Percentiles rank a stretch among this genome's conserved stretches.
Evolutionary conservation across 352 stramenopile genomes (phyloP).

Genomic region (Pythium dissimile): DNA sequence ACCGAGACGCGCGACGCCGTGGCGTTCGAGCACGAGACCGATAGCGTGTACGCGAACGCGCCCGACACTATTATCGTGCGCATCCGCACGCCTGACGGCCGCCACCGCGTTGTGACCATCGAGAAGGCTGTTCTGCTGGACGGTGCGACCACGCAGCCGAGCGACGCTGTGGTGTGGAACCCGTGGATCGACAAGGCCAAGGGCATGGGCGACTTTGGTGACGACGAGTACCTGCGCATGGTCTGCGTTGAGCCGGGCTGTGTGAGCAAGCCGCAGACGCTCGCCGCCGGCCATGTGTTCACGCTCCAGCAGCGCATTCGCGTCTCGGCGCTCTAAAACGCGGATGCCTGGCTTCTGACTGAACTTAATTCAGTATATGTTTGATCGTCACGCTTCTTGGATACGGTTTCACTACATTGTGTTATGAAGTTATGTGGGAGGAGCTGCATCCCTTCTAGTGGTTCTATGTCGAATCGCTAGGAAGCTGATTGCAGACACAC

Average conservation of each 20-base stretch:
- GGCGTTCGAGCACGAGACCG: slow-evolving; percentile 76
- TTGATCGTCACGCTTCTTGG: too few relatives aligned
- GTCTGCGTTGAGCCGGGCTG: slow-evolving; percentile 94
- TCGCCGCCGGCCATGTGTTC: slow-evolving; percentile 49
- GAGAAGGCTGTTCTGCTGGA: slow-evolving; percentile 69
- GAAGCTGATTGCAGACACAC: too few relatives aligned
- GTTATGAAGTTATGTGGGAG: too few relatives aligned
- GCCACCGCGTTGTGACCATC: slow-evolving; percentile 63
- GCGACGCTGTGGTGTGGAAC: slow-evolving; percentile 93
- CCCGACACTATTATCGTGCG: slow-evolving; percentile 60
- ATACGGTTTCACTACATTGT: too few relatives aligned
- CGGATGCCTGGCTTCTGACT: not conserved
- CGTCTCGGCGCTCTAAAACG: slow-evolving; percentile 41
- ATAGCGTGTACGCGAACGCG: slow-evolving; percentile 86
- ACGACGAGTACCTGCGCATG: slow-evolving; percentile 94
- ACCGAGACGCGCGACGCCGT: slow-evolving; percentile 58
- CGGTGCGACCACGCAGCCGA: slow-evolving; percentile 32
- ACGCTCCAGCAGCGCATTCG: slow-evolving; percentile 69
- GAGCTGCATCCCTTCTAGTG: too few relatives aligned
- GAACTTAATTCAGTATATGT: not conserved
- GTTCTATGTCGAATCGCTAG: too few relatives aligned
- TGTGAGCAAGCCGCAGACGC: slow-evolving; percentile 65
- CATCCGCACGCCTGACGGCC: slow-evolving; percentile 47
- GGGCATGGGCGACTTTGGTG: slow-evolving; percentile 92
- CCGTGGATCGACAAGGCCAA: slow-evolving; percentile 92